Percentiles rank a stretch among this genome's conserved stretches.
Evolutionary conservation across 768 basidiomycete genomes (phyloP).

Genomic region (Pisolithus microcarpus): DNA sequence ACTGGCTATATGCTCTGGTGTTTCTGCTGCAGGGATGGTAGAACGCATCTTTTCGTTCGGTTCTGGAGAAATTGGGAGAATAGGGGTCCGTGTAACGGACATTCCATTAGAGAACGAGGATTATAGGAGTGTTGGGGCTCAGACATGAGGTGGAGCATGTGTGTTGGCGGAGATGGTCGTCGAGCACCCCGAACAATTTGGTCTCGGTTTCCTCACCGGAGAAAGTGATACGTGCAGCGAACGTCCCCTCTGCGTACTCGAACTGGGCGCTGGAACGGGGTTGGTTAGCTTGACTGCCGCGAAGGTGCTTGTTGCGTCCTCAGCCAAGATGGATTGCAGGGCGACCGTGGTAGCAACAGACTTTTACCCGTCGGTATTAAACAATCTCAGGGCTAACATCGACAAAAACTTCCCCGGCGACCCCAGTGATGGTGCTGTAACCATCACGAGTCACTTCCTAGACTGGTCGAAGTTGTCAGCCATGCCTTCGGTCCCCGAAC

Average conservation of each 20-base stretch:
- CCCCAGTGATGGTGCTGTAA: neutral
- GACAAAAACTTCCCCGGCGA: constrained; percentile 25
- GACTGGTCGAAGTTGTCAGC: constrained; percentile 34
- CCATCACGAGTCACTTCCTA: constrained; percentile 24
- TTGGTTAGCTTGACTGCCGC: constrained; percentile 40
- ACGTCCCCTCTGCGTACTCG: constrained; percentile 35
- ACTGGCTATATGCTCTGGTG: constrained; percentile 57
- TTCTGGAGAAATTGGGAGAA: constrained; percentile 5
- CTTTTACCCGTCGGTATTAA: constrained; percentile 41
- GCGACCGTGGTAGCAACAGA: constrained; percentile 39
- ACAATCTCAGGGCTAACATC: constrained; percentile 42
- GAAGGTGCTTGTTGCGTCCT: constrained; percentile 20
- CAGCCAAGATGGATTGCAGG: neutral
- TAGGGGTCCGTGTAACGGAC: constrained; percentile 51
- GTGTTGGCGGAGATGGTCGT: constrained; percentile 71
- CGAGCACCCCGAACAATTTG: constrained; percentile 47
- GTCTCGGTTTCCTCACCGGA: constrained; percentile 18
- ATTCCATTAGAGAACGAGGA: constrained; percentile 65
- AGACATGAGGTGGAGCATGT: constrained; percentile 86
- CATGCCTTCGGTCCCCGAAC: constrained; percentile 8
- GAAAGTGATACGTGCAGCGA: neutral
- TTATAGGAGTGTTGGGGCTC: constrained; percentile 68
- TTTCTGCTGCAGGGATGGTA: constrained; percentile 54
- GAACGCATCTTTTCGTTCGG: constrained; percentile 47
- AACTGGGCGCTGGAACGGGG: constrained; percentile 54